Evolutionary conservation across 352 stramenopile genomes (phyloP), one percentile per base, ranked within the genome.

Genomic region (Globisporangium megalacanthum): DNA sequence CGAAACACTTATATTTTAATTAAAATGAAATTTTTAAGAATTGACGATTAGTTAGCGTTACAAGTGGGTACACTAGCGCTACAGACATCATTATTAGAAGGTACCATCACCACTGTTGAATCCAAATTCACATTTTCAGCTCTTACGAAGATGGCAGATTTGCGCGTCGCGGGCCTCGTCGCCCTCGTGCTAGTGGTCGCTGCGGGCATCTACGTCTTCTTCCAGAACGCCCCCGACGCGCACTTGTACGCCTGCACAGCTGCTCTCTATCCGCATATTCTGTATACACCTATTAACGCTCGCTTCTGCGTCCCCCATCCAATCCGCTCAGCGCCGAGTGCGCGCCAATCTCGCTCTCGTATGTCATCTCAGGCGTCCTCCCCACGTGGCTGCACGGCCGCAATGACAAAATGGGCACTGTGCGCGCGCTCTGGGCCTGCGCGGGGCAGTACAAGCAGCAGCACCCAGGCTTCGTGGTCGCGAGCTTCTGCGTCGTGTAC

Each of bases 401-500:
- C 52, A 83, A 94, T 61, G 82, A 94, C 70, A 91, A 90, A 61
- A 85, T 94, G 69, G 84, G 80, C 29, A 94, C 84, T 6, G 84
- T 92, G 4, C 70, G 83, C 35, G 77, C 78, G 1, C 66, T 94
- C 0, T 94, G 84, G 84, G 63, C 70, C 36, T 94, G 84, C 57
- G 75, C 84, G 33, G 85, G 62, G 55, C 70, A 88, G 61, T 94
- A 94, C 72, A 88, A 88, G 33, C 64, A 82, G 39, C 75, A 89
- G 57, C 70, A 94, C 57, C 61, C 82, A 11, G 72, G 52, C 50
- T 91, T 90, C 62, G 84, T 92, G 45, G 65, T 92, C 41, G 66
- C 72, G 41, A 91, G 82, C 64, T 94, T 92, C 60, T 91, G 78
- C 57, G 67, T 94, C 61, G 83, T 93, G 36, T 96, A 96, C 70